Conservation (phyloP, 2,329 filamentous ascomycete species). For the Cladosporium colombiae region DNA sequence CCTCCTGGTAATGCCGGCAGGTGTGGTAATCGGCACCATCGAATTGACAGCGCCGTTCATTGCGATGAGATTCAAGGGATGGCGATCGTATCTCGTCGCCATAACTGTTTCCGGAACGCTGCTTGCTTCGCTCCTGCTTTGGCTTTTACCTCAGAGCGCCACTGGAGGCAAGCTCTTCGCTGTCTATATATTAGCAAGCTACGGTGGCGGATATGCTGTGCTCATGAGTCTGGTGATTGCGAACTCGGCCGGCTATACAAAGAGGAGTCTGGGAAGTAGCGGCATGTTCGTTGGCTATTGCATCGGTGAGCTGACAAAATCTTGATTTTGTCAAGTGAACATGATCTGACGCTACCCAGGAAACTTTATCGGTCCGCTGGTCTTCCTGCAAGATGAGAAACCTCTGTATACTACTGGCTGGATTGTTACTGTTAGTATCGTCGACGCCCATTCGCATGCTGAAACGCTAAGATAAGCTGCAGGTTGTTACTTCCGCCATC, state of each 20-base stretch:
- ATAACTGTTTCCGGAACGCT: slow-evolving; percentile 46
- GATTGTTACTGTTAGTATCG: slow-evolving; percentile 39
- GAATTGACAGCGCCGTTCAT: slow-evolving; percentile 45
- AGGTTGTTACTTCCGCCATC: slow-evolving; percentile 34
- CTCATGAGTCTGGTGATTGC: slow-evolving; percentile 53
- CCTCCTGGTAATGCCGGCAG: slow-evolving; percentile 46
- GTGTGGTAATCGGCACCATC: slow-evolving; percentile 41
- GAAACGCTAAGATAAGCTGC: not conserved
- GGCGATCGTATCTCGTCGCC: slow-evolving; percentile 44
- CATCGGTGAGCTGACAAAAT: slow-evolving; percentile 38
- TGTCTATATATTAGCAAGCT: slow-evolving; percentile 51
- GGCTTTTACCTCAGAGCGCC: slow-evolving; percentile 44
- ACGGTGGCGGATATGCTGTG: slow-evolving; percentile 52
- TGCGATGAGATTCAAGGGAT: slow-evolving; percentile 41
- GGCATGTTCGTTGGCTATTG: slow-evolving; percentile 56
- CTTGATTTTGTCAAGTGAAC: not conserved
- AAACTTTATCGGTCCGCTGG: slow-evolving; percentile 50
- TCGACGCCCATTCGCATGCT: not conserved
- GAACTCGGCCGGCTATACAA: slow-evolving; percentile 56
- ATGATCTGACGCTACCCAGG: slow-evolving; percentile 24
- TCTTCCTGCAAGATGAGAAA: slow-evolving; percentile 45
- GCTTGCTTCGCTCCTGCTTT: slow-evolving; percentile 46
- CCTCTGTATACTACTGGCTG: slow-evolving; percentile 46
- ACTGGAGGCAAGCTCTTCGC: slow-evolving; percentile 53
- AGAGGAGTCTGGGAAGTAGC: slow-evolving; percentile 51